Evolutionary conservation across 2,329 filamentous ascomycete species (phyloP).

Genomic region (Fusarium guadeloupense): DNA sequence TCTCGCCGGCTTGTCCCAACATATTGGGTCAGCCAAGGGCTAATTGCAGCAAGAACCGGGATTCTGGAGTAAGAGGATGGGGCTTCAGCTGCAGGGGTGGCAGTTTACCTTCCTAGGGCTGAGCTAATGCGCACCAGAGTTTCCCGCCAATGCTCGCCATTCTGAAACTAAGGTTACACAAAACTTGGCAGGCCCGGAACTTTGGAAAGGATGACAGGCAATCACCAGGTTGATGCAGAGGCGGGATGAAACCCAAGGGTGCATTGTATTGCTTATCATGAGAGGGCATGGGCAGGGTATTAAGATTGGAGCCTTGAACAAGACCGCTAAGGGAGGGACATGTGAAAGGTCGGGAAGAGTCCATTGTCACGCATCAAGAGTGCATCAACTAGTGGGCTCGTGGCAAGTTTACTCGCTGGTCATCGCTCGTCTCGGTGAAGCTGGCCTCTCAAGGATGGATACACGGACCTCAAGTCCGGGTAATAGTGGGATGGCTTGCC

Average conservation of each 20-base stretch:
- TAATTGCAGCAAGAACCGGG: background rate
- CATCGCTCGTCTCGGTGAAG: background rate
- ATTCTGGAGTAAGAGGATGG: background rate
- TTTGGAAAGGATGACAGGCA: background rate
- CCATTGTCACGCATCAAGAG: slow-evolving; percentile 1
- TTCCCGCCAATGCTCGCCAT: background rate
- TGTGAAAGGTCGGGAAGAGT: background rate
- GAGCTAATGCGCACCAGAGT: background rate
- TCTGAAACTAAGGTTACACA: background rate
- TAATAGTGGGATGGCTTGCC: background rate
- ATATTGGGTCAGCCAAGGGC: background rate
- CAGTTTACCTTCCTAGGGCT: background rate
- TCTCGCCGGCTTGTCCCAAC: background rate
- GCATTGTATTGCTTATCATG: background rate
- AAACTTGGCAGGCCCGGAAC: background rate
- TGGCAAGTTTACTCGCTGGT: background rate
- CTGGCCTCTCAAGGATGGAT: background rate
- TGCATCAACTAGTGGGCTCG: background rate
- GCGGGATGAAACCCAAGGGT: background rate
- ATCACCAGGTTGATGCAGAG: background rate
- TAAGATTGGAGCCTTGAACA: background rate
- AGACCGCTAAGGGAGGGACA: background rate
- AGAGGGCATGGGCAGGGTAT: background rate
- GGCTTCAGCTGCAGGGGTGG: background rate
- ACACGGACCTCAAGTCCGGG: background rate